Base-by-base conservation (phyloP, 192 early-diverging fungal species). In the Mortierella hygrophila region DNA sequence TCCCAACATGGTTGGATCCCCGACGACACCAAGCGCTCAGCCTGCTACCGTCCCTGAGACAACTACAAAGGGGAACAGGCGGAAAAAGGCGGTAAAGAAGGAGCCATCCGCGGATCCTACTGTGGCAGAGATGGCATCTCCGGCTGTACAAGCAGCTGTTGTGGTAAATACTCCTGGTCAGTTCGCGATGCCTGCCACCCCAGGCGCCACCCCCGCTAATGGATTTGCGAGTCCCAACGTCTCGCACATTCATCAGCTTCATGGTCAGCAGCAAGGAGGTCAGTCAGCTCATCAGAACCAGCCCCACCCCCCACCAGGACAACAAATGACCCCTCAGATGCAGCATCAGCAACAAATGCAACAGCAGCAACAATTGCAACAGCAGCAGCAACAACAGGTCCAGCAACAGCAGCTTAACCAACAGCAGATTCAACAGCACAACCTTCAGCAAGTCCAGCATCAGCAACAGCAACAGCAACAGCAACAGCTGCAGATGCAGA, bases 41-140 rank as follows among this genome's bases (percentile, higher is more conserved):
- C 74, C 63, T 1, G 75, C 49, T 4, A 40, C 35, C 13, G 75
- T 71, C 32, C 74, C 73, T 2, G 79, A 86, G 29, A 46, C 79
- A 38, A 79, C 79, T 35, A 65, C 75, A 7, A 86, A 86, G 68
- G 71, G 70, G 15, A 57, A 41, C 68, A 70, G 83, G 6, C 38
- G 79, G 21, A 86, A 80, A 47, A 86, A 81, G 41, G 74, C 70
- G n/a, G 57, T 72, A 26, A 86, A 86, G 41, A 86, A 86, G 41
- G 83, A 86, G 38, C 75, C 42, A 13, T 86, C 83, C 0, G 49
- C 74, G 2, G 83, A 86, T 75, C 83, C 83, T 41, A 46, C 74
- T 15, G 46, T 38, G 20, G 76, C 49, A 21, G 42, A 68, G 9
- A 35, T 68, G 18, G 20, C 76, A 18, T 44, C 76, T 35, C 23